A percentile compares a stretch with the other conserved stretches of the same genome.
These are phyloP conservation scores for Trametes gibbosa DNA, from an alignment of 768 basidiomycete genomes.

Conservation along the genomic window DNA sequence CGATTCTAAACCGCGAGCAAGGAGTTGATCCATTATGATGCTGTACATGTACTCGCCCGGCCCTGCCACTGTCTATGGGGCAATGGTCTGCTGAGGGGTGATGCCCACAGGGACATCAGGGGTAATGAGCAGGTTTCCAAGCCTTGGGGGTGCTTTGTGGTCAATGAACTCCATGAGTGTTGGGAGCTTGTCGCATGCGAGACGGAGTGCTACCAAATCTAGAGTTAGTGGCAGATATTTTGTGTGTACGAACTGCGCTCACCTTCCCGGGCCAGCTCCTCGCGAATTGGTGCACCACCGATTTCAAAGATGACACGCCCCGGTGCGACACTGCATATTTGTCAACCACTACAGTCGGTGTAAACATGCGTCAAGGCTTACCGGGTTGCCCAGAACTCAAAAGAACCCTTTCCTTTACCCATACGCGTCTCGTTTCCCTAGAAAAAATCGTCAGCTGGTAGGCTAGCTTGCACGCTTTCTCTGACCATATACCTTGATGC, in stretches of 20 bases:
- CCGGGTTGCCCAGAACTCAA: conserved; percentile 97
- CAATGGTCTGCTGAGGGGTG: not conserved
- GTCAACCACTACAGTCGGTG: not conserved
- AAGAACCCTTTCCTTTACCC: conserved; percentile 98
- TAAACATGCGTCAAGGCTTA: conserved; percentile 33
- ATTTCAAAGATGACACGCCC: conserved; percentile 94
- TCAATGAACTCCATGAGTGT: conserved; percentile 86
- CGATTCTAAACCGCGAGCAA: not conserved
- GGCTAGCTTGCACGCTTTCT: too few relatives aligned
- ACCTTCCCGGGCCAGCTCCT: conserved; percentile 93
- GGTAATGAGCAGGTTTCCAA: conserved; percentile 60
- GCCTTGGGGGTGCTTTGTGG: conserved; percentile 61
- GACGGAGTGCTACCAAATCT: conserved; percentile 68
- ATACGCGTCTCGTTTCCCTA: conserved; percentile 98
- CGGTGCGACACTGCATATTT: conserved; percentile 64
- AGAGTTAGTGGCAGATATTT: not conserved
- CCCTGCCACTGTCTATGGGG: not conserved
- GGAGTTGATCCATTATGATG: not conserved
- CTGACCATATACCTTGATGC: conserved; percentile 72
- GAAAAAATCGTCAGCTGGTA: not conserved
- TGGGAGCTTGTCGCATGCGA: conserved; percentile 86
- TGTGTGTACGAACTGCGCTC: conserved; percentile 23
- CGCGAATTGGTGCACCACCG: conserved; percentile 84
- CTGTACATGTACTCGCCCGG: not conserved
- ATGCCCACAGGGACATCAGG: conserved; percentile 11